Conservation (phyloP, 768 basidiomycete genomes). For the Podaxis sp. region DNA sequence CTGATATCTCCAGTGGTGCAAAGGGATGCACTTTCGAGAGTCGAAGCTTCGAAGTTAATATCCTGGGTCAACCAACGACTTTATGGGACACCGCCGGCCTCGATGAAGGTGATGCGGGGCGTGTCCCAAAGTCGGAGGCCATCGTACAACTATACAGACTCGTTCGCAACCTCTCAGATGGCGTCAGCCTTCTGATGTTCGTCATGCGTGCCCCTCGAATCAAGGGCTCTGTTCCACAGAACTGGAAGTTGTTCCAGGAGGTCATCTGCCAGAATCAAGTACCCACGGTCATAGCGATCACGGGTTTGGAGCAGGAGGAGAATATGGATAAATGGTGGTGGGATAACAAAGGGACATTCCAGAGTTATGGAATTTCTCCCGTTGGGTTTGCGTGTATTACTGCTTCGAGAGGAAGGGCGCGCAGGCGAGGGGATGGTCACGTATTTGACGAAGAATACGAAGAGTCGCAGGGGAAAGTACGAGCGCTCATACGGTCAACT, state of each 20-base stretch:
- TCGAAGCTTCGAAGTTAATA: slow-evolving; percentile 23
- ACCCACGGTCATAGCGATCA: slow-evolving; percentile 38
- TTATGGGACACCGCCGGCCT: slow-evolving; percentile 41
- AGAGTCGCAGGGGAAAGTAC: slow-evolving; percentile 4
- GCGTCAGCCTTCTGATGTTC: slow-evolving; percentile 40
- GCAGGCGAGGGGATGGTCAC: background rate
- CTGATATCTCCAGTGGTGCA: slow-evolving; percentile 30
- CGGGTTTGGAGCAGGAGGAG: slow-evolving; percentile 36
- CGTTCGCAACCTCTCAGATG: slow-evolving; percentile 32
- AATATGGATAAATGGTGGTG: slow-evolving; percentile 32
- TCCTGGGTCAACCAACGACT: slow-evolving; percentile 25
- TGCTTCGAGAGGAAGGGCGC: slow-evolving; percentile 30
- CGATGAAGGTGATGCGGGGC: slow-evolving; percentile 18
- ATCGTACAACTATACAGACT: slow-evolving; percentile 27
- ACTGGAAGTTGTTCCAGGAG: slow-evolving; percentile 38
- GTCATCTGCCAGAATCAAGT: slow-evolving; percentile 37
- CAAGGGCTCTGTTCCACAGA: slow-evolving; percentile 30
- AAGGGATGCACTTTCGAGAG: slow-evolving; percentile 36
- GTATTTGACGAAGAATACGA: slow-evolving; percentile 17
- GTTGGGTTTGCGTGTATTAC: slow-evolving; percentile 39
- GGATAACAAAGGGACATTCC: slow-evolving; percentile 29
- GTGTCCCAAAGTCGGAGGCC: slow-evolving; percentile 20
- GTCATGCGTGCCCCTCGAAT: slow-evolving; percentile 40
- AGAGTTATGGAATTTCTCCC: slow-evolving; percentile 27
- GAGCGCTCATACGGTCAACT: slow-evolving; percentile 10